Evolutionary conservation across 1,284 basidiomycete genomes (phyloP), one percentile per base, ranked within the genome.

Genomic region (Mycena sp.): DNA sequence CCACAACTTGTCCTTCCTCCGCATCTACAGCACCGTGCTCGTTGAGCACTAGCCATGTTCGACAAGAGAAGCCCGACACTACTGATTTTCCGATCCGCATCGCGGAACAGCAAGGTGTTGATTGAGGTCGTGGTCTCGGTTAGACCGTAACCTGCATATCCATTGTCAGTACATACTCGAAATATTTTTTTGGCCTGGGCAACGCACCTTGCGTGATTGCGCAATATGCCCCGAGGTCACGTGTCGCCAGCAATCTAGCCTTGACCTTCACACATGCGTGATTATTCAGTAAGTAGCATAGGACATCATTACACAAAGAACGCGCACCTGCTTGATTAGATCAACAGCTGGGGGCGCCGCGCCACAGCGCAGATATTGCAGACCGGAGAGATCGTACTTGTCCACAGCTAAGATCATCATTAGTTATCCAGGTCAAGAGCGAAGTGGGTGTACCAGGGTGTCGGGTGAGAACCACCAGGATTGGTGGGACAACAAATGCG

Each of bases 401-500:
- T 86, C 83, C 1, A 92, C 82, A 23, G 85, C 87, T 81, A 48
- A 16, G 9, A 14, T 10, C 9, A 14, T 37, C 1, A 17, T 6
- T 21, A 30, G 11, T 9, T 41, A 38, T 25, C 3, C 6, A 12
- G 25, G 21, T 14, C 7, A 11, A 26, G 2, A n/a, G 3, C n/a
- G 19, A 28, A 32, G n/a, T n/a, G 28, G 7, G n/a, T 79, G 32
- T 69, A 87, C 88, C 85, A 23, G 86, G 83, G 69, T 90, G 88
- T 50, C 86, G 87, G 0, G 87, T 80, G 26, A 95, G 80, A 1
- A 87, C 81, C 5, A 97, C 87, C 4, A 96, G 79, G 46, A 98
- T 89, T 0, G 95, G 95, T 0, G 96, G 95, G 0, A 96, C 95
- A 45, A 97, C 81, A 14, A 94, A 78, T 0, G 84, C 72, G 32